phyloP scores from a whole-genome alignment of 2,329 filamentous ascomycete genomes.

The Fusarium globosum region DNA sequence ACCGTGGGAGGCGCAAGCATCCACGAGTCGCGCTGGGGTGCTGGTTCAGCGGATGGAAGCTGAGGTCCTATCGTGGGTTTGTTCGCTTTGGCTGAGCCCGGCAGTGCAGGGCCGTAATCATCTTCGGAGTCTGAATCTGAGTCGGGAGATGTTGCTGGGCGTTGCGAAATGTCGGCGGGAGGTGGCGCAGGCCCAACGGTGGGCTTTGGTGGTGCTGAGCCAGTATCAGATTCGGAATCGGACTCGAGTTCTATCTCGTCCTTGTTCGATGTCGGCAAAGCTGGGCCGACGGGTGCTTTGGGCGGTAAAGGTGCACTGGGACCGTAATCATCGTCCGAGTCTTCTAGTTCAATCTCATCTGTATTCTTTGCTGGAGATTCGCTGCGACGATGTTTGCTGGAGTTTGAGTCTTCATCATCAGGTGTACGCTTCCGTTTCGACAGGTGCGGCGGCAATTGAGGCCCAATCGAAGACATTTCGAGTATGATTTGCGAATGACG shows the following conservation, averaged over 20 bases:
- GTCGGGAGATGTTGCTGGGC: slow-evolving; percentile 47
- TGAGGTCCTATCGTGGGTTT: slow-evolving; percentile 57
- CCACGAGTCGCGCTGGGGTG: slow-evolving; percentile 82
- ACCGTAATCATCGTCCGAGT: slow-evolving; percentile 57
- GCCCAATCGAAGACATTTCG: slow-evolving; percentile 76
- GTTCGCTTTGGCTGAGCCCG: slow-evolving; percentile 59
- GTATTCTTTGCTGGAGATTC: slow-evolving; percentile 53
- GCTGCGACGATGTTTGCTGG: slow-evolving; percentile 56
- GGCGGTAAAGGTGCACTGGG: slow-evolving; percentile 47
- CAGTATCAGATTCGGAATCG: slow-evolving; percentile 51
- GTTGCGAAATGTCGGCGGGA: slow-evolving; percentile 44
- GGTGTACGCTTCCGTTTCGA: slow-evolving; percentile 70
- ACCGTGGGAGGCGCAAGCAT: slow-evolving; percentile 78
- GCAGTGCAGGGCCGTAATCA: slow-evolving; percentile 70
- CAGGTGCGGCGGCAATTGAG: slow-evolving; percentile 75
- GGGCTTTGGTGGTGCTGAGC: slow-evolving; percentile 51
- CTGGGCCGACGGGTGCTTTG: slow-evolving; percentile 39
- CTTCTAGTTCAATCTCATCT: slow-evolving; percentile 60
- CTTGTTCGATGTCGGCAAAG: slow-evolving; percentile 46
- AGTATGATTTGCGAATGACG: background rate
- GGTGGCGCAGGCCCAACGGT: slow-evolving; percentile 50
- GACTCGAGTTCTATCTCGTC: slow-evolving; percentile 57
- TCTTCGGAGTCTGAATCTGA: slow-evolving; percentile 60
- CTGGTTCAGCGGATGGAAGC: slow-evolving; percentile 51
- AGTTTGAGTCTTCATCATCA: slow-evolving; percentile 50